Conservation (phyloP, 495 filamentous ascomycete species). For the Talaromyces adpressus region DNA sequence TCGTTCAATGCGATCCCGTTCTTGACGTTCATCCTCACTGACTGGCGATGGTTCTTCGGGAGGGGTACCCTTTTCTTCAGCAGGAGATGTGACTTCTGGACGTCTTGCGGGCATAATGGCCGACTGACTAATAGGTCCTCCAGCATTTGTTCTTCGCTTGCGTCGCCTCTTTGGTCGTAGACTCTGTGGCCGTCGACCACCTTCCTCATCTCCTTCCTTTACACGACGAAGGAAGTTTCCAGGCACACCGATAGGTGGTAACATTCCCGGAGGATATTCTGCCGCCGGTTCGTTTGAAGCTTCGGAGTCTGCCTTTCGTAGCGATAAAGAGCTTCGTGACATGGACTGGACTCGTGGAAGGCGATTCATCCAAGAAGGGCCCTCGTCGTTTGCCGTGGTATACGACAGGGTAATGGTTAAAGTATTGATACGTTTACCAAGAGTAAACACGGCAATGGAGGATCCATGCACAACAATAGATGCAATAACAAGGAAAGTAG, state of each 20-base stretch:
- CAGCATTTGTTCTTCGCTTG: slow-evolving; percentile 67
- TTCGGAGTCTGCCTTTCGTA: slow-evolving; percentile 55
- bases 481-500: slow-evolving; percentile 85
- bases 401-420: slow-evolving; percentile 93
- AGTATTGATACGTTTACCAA: slow-evolving; percentile 98
- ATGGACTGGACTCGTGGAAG: slow-evolving; percentile 80
- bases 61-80: slow-evolving; percentile 29
- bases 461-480: slow-evolving; percentile 97
- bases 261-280: slow-evolving; percentile 66
- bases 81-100: slow-evolving; percentile 20
- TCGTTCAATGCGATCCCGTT: slow-evolving; percentile 25
- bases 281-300: slow-evolving; percentile 55
- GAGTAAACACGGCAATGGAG: slow-evolving; percentile 95
- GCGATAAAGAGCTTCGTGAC: slow-evolving; percentile 76
- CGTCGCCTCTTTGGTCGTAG: slow-evolving; percentile 54
- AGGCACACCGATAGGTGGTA: slow-evolving; percentile 70
- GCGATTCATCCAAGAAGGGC: slow-evolving; percentile 89
- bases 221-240: slow-evolving; percentile 78
- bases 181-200: slow-evolving; percentile 38
- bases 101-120: slow-evolving; percentile 71
- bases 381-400: slow-evolving; percentile 81
- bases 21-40: slow-evolving; percentile 6
- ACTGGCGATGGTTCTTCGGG: slow-evolving; percentile 11
- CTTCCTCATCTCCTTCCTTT: slow-evolving; percentile 63
- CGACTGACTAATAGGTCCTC: slow-evolving; percentile 85